Evolutionary conservation across 495 filamentous ascomycete genomes (phyloP), one percentile per base, ranked within the genome.

Genomic region (Neurospora sp.): DNA sequence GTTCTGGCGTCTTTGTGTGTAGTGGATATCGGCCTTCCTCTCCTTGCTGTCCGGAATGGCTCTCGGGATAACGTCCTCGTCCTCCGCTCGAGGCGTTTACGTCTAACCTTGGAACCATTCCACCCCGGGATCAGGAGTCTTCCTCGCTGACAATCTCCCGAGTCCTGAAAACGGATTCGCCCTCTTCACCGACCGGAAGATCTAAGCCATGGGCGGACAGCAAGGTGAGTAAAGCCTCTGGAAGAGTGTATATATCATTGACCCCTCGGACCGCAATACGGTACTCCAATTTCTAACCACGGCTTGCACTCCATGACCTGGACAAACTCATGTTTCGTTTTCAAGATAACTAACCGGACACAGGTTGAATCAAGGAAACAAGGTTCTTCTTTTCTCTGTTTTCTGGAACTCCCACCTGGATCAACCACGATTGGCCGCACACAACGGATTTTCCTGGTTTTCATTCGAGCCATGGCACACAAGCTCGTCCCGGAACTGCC

Each of bases 241-340:
- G 74, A 78, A 78, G 76, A 72, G 75, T 82, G 82, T 85, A 80
- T 82, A 83, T 84, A 82, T 82, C 78, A 81, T 76, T 81, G 77
- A 82, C 76, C 78, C 71, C 53, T 72, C 65, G 74, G 78, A 79
- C 70, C 74, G 70, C 73, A 78, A 79, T 77, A 20, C 76, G 77
- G 74, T 73, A 80, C 76, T 76, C 70, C 70, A 46, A 76, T 78
- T 74, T 70, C 59, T 69, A 65, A 71, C 70, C 39, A 48, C 73
- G 53, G 39, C 75, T 31, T 72, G 39, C n/a, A 69, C 31, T 69
- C 39, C 41, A 71, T 59, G n/a, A 65, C 14, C 53, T 38, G 39
- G 44, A 59, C 40, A 44, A 18, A 14, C 31, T 35, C 31, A 65
- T 65, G 53, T 44, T 41, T 73, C 65, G 73, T 53, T 61, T 71